Evolutionary conservation across 768 basidiomycete genomes (phyloP), one percentile per base, ranked within the genome.

Genomic region (Boletus edulis): DNA sequence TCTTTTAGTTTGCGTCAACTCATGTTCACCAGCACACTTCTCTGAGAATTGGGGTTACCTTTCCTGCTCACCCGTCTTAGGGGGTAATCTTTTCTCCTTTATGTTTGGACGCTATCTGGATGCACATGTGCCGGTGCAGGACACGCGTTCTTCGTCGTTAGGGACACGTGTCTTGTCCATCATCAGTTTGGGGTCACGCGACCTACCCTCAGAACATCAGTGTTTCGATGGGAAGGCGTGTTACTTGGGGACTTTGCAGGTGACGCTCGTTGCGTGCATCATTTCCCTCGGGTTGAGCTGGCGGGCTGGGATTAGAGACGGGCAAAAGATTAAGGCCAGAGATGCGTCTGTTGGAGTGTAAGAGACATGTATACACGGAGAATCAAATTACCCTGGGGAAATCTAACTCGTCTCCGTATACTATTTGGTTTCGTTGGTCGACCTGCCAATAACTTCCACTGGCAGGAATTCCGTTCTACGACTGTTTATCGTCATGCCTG

Each of bases 11-110:
- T 8, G 3, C 40, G 22, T 29, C 11, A 10, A n/a, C 35, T 47
- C 54, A 2, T 35, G 29, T 31, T 6, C 11, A 20, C 14, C 59
- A 86, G 85, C 76, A 13, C 87, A 88, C 65, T 88, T 90, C 61
- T 86, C 85, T 1, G 87, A 94, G 73, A 94, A 94, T 70, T 93
- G 87, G 88, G 92, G 92, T 10, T 90, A 81, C 65, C 75, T 89
- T 24, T 81, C 83, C 18, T 71, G 91, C 46, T 81, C 89, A 1
- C 91, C 94, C 1, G 72, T 92, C 51, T n/a, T 86, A 7, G 89
- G 87, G 4, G 87, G 87, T 0, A 95, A 94, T 71, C 44, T 94
- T 2, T 89, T 93, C 68, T 92, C 91, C n/a, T 60, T 95, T 49
- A 75, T 85, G 42, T 95, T 94, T 62, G 94, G 94, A 6, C 77